Conservation (phyloP, 2,329 filamentous ascomycete species). For the Dryadomyces quercus-mongolicae region DNA sequence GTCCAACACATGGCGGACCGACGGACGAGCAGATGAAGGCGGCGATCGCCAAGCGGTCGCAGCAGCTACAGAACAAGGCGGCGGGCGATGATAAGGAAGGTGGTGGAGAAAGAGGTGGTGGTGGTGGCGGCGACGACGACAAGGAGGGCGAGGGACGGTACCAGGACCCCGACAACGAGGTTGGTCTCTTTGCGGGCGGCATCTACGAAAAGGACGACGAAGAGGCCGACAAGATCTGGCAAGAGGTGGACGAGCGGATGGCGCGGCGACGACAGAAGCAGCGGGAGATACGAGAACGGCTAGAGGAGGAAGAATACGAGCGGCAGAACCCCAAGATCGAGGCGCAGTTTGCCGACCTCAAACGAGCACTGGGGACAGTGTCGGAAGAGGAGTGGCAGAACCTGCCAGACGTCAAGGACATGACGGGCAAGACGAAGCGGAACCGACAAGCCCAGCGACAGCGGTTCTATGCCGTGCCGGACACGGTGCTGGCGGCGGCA, state of each 20-base stretch:
- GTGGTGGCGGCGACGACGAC: constrained; percentile 34
- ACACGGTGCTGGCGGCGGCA: constrained; percentile 85
- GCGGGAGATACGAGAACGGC: constrained; percentile 87
- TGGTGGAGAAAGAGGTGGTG: constrained; percentile 33
- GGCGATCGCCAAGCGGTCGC: constrained; percentile 85
- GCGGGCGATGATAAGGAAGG: constrained; percentile 59
- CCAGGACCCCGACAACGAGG: constrained; percentile 94
- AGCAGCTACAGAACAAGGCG: constrained; percentile 47
- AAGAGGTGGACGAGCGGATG: constrained; percentile 95
- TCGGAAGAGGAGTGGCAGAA: constrained; percentile 95
- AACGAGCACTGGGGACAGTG: constrained; percentile 76
- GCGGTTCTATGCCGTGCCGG: constrained; percentile 90
- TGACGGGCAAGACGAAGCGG: constrained; percentile 87
- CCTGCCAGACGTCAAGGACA: constrained; percentile 87
- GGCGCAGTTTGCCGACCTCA: constrained; percentile 93
- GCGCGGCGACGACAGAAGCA: constrained; percentile 73
- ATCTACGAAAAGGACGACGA: constrained; percentile 97
- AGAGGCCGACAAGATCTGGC: constrained; percentile 92
- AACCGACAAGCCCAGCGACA: constrained; percentile 72
- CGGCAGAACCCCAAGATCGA: constrained; percentile 96
- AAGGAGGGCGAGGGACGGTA: constrained; percentile 64
- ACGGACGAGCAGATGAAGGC: constrained; percentile 98
- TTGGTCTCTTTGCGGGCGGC: constrained; percentile 86
- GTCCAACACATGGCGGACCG: constrained; percentile 86
- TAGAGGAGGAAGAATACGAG: constrained; percentile 91